A percentile compares a stretch with the other conserved stretches of the same genome.
phyloP scores from a whole-genome alignment of 805 yeast genomes.

The Pichia sporocuriosa region DNA sequence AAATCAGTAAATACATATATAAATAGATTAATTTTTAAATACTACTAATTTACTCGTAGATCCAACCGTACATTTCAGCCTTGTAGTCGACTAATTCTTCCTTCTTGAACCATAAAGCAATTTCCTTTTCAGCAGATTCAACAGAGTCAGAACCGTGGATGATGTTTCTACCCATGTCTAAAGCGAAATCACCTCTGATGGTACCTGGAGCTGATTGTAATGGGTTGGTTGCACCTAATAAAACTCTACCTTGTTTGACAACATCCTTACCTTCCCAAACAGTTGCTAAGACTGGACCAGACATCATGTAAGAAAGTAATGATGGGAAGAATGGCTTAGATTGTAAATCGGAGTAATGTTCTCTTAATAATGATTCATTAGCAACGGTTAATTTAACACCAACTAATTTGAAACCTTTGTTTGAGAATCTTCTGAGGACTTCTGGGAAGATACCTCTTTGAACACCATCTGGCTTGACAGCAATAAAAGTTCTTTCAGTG shows the following conservation, averaged over 20 bases:
- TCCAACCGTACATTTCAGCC: constrained; percentile 78
- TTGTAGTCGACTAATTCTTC: constrained; percentile 93
- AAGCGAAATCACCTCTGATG: constrained; percentile 98
- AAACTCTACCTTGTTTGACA: constrained; percentile 96
- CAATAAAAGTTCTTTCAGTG: constrained; percentile 86
- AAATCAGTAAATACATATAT: background rate
- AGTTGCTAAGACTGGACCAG: constrained; percentile 98
- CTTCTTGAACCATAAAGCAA: constrained; percentile 93
- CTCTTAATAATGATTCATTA: constrained; percentile 77
- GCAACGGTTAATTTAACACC: constrained; percentile 90
- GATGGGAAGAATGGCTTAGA: constrained; percentile 98
- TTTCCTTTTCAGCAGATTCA: constrained; percentile 95
- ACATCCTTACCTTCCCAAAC: constrained; percentile 99
- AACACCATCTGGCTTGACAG: constrained; percentile 99
- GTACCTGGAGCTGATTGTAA: constrained; percentile 97
- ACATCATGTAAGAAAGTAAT: constrained; percentile 89
- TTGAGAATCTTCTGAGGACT: constrained; percentile 89
- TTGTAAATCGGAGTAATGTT: constrained; percentile 94
- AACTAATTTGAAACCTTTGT: constrained; percentile 96
- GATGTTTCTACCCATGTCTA: constrained; percentile 99
- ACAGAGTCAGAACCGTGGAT: constrained; percentile 99
- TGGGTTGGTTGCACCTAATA: constrained; percentile 99
- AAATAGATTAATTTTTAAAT: background rate
- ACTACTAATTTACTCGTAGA: constrained; percentile 67
- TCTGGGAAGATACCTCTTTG: constrained; percentile 94